Evolutionary conservation across 2,329 filamentous ascomycete species (phyloP).

Genomic region (Venturia asperata): DNA sequence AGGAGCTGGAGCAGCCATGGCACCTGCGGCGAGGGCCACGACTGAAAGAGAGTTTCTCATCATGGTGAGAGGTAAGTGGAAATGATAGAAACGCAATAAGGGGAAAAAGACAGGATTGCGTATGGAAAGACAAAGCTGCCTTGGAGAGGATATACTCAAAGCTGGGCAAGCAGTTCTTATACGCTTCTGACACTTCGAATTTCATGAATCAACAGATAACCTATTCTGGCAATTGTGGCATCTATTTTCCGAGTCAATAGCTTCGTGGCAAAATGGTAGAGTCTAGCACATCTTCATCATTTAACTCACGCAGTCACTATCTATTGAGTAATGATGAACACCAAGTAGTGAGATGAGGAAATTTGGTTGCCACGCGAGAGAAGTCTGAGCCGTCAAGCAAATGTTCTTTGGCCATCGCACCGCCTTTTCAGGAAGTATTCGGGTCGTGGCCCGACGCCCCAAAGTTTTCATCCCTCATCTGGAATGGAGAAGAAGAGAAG

Average conservation of each 20-base stretch:
- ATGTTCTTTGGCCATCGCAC: not conserved
- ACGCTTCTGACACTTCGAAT: not conserved
- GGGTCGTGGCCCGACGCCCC: not conserved
- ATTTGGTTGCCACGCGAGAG: not conserved
- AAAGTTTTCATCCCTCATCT: not conserved
- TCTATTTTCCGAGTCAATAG: not conserved
- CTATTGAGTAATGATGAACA: not conserved
- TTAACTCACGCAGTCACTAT: not conserved
- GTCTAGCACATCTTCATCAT: not conserved
- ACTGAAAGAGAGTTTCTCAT: not conserved
- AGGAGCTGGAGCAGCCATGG: not conserved
- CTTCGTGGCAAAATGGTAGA: not conserved
- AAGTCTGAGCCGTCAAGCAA: not conserved
- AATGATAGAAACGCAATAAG: not conserved
- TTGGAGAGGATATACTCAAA: not conserved
- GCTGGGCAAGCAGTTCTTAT: not conserved
- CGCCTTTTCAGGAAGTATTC: not conserved
- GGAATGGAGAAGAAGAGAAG: not conserved
- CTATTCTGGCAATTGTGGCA: no score
- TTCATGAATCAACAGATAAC: no score
- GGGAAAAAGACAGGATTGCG: not conserved
- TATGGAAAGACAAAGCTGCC: not conserved
- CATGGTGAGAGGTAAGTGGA: not conserved
- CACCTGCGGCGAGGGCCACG: not conserved
- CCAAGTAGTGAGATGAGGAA: not conserved